A percentile compares a stretch with the other conserved stretches of the same genome.
These are phyloP conservation scores for Phaeolepiota aurea DNA, from an alignment of 768 basidiomycete species.

Conservation along the genomic window DNA sequence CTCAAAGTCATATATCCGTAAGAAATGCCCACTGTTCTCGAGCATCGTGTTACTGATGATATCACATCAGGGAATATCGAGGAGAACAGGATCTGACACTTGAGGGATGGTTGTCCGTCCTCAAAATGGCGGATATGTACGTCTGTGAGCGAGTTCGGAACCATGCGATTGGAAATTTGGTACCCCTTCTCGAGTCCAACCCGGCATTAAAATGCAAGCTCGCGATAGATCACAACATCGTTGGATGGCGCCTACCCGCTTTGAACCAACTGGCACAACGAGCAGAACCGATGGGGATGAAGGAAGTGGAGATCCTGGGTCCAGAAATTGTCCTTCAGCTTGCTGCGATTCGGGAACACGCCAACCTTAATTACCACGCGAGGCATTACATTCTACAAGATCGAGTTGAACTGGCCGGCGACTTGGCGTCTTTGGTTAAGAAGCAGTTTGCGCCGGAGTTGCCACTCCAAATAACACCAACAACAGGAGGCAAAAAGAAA, in stretches of 20 bases:
- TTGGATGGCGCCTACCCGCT: not conserved
- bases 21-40: constrained; percentile 3
- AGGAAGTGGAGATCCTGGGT: not conserved
- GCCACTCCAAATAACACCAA: no score
- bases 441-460: no score
- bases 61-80: not conserved
- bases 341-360: not conserved
- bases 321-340: not conserved
- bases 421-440: not conserved
- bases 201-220: not conserved
- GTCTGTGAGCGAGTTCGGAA: constrained; percentile 16
- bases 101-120: constrained; percentile 22
- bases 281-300: not conserved
- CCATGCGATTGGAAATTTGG: constrained; percentile 13
- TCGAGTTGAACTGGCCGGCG: not conserved
- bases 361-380: not conserved
- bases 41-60: not conserved
- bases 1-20: constrained; percentile 24
- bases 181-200: not conserved
- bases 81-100: not conserved
- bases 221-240: not conserved
- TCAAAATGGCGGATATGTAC: constrained; percentile 25
- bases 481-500: no score
- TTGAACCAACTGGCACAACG: not conserved
- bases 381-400: not conserved